phyloP scores from a whole-genome alignment of 768 basidiomycete genomes.

The Coprinopsis cinerea region DNA sequence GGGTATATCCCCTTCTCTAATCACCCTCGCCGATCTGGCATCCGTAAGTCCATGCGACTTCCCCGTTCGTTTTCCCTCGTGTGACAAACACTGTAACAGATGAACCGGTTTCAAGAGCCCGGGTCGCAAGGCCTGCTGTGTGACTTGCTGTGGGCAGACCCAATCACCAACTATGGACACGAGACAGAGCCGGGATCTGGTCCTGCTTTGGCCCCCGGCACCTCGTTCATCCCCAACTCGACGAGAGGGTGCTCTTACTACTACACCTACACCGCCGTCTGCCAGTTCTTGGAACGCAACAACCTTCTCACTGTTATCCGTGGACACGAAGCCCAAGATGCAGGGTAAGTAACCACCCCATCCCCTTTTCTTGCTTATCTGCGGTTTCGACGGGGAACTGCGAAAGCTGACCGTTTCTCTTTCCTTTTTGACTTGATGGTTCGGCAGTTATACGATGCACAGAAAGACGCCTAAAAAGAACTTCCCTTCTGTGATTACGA shows the following conservation, averaged over 20 bases:
- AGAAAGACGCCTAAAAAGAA: conserved; percentile 91
- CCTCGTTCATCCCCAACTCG: conserved; percentile 71
- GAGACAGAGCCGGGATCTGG: conserved; percentile 56
- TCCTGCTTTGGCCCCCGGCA: conserved; percentile 49
- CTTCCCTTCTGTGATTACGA: conserved; percentile 95
- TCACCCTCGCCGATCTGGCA: conserved; percentile 61
- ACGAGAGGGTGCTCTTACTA: conserved; percentile 90
- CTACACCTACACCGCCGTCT: conserved; percentile 93
- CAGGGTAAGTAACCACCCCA: conserved; percentile 52
- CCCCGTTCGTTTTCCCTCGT: background rate
- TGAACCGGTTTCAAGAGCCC: conserved; percentile 92
- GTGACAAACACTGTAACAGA: conserved; percentile 32
- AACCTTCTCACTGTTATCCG: conserved; percentile 89
- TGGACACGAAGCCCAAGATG: conserved; percentile 96
- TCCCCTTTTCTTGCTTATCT: background rate
- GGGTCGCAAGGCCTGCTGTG: conserved; percentile 88
- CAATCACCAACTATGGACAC: conserved; percentile 81
- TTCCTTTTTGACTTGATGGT: background rate
- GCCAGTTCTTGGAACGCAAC: conserved; percentile 90
- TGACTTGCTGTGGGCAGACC: conserved; percentile 96
- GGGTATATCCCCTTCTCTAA: conserved; percentile 84
- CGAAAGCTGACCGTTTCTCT: no score
- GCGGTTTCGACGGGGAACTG: background rate
- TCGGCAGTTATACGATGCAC: conserved; percentile 79
- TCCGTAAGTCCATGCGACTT: conserved; percentile 10